These are phyloP conservation scores for Botrytis deweyae DNA, from an alignment of 2,329 filamentous ascomycete genomes.

Conservation along the genomic window DNA sequence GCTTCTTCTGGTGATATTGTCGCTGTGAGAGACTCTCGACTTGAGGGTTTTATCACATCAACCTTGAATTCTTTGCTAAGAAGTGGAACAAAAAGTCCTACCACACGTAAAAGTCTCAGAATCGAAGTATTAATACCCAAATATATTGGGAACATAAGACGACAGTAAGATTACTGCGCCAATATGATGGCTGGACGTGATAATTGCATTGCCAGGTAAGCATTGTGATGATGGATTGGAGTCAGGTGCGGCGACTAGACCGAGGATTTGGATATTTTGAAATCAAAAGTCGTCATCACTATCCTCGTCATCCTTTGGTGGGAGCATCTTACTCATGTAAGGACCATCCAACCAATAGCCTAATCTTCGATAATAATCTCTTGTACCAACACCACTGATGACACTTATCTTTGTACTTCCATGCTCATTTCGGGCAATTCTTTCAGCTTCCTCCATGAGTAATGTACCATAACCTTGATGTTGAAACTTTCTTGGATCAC, in stretches of 20 bases:
- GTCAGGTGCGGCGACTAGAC: background rate
- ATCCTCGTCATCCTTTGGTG: conserved; percentile 37
- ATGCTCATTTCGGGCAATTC: conserved; percentile 92
- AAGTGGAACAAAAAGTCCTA: background rate
- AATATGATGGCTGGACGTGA: background rate
- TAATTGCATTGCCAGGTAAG: conserved; percentile 1
- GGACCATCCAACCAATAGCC: conserved; percentile 88
- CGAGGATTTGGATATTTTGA: background rate
- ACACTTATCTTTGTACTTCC: conserved; percentile 92
- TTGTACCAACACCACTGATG: conserved; percentile 94
- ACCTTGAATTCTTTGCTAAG: background rate
- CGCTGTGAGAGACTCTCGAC: background rate
- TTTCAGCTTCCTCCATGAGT: conserved; percentile 95
- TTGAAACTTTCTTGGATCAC: conserved; percentile 95
- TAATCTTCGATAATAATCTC: conserved; percentile 90
- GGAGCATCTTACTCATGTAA: conserved; percentile 40
- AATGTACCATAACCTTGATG: conserved; percentile 96
- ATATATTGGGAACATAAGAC: background rate
- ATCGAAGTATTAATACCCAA: background rate
- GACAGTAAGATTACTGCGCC: background rate
- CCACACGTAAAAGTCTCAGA: background rate
- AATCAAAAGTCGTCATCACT: conserved; percentile 34
- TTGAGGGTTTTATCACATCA: background rate
- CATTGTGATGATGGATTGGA: background rate
- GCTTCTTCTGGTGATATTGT: background rate